Evolutionary conservation across 257 asterid genomes (phyloP), one percentile per base, ranked within the genome.

Genomic region (Capsicum rhomboideum): DNA sequence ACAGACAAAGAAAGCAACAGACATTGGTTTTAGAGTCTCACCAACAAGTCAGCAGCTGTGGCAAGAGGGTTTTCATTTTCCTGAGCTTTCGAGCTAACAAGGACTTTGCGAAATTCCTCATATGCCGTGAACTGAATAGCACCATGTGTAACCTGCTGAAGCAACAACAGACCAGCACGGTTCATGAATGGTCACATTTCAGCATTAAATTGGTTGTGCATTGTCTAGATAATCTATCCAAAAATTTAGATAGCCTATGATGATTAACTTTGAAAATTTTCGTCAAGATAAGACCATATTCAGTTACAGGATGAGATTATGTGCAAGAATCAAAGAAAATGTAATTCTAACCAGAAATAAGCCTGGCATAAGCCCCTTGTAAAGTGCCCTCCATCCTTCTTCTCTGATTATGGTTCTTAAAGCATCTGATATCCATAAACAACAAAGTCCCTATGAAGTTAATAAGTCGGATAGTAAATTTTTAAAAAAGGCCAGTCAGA

Each of bases 111-210:
- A 83, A 96, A 97, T 91, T 96, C 98, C 87, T 93, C 98, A 26
- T 96, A 96, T 68, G 95, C 90, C 31, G 99, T 92, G 90, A 96
- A 96, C 90, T 96, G 99, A 86, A 96, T 94, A 78, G 98, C 98
- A 56, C 98, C 98, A 88, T 94, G 99, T 0, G 98, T 89, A 84
- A 94, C 95, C 98, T 94, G 98, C 96, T 92, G 91, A 89, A 87
- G 82, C 86, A 87, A 87, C 80, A 89, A 56, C 82, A 86, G 69
- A 75, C 61, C 83, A 81, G 89, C 8, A 82, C 67, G 81, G 55
- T 89, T 85, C 37, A 49, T n/a, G 17, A 44, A 20, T 20, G 29
- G 50, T 31, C 7, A 63, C 18, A 63, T 42, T 18, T 17, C 78
- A 44, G 54, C 84, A 82, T 26, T 64, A 17, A 64, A 26, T 17